These are phyloP conservation scores for Neurospora sp. DNA, from an alignment of 495 filamentous ascomycete genomes.

Conservation along the genomic window DNA sequence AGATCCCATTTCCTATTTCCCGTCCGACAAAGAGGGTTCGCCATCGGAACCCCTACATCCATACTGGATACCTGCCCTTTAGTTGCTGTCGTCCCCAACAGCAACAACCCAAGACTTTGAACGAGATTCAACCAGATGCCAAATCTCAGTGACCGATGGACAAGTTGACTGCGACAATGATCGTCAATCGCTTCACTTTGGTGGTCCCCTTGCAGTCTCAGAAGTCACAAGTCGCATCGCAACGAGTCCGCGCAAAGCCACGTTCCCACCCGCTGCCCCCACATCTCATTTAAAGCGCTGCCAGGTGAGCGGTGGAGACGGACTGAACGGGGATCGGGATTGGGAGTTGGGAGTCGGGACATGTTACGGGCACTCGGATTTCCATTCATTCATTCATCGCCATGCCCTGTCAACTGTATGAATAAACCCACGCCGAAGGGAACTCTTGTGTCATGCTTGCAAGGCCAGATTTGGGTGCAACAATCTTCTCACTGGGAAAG, in stretches of 20 bases:
- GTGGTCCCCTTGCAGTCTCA: not conserved
- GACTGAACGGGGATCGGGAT: not conserved
- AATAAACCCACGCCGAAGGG: not conserved
- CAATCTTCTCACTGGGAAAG: not conserved
- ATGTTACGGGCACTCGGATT: not conserved
- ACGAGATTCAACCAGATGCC: not conserved
- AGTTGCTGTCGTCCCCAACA: not conserved
- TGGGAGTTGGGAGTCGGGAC: not conserved
- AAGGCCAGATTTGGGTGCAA: not conserved
- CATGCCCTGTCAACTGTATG: not conserved
- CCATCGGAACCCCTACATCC: not conserved
- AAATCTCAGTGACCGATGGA: not conserved
- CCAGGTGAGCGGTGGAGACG: not conserved
- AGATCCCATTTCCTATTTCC: not conserved
- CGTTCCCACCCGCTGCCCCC: constrained; percentile 1
- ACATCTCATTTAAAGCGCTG: constrained; percentile 10
- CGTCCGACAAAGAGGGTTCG: not conserved
- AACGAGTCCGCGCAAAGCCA: not conserved
- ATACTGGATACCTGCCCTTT: not conserved
- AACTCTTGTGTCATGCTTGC: not conserved
- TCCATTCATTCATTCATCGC: not conserved
- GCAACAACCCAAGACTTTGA: not conserved
- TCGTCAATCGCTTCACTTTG: not conserved
- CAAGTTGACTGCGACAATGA: not conserved
- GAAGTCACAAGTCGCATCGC: not conserved